phyloP scores from a whole-genome alignment of 1,139 yeast genomes.

The Suhomyces terraborum region DNA sequence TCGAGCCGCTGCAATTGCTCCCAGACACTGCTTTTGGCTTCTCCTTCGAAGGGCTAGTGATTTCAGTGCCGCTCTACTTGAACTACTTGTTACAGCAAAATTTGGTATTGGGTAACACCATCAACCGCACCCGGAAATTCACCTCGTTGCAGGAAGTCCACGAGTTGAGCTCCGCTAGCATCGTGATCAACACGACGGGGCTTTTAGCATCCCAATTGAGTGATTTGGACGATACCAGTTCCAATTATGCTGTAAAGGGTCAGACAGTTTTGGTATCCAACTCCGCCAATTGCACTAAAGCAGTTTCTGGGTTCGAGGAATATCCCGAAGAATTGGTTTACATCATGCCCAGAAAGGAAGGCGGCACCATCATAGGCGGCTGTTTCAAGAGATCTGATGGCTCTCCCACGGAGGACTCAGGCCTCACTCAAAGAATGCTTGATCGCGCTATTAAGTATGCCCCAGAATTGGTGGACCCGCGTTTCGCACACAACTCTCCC shows the following conservation, averaged over 20 bases:
- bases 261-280: slow-evolving; percentile 36
- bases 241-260: slow-evolving; percentile 38
- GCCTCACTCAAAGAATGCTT: slow-evolving; percentile 40
- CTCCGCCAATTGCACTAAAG: slow-evolving; percentile 28
- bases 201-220: slow-evolving; percentile 33
- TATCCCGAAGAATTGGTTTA: slow-evolving; percentile 43
- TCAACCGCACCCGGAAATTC: slow-evolving; percentile 29
- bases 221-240: slow-evolving; percentile 35
- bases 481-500: slow-evolving; percentile 33
- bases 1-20: slow-evolving; percentile 33
- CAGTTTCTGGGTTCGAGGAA: slow-evolving; percentile 36
- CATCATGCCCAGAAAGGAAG: slow-evolving; percentile 55
- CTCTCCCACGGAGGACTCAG: slow-evolving; percentile 34
- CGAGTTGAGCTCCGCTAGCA: slow-evolving; percentile 31
- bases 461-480: slow-evolving; percentile 44
- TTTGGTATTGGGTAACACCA: slow-evolving; percentile 36
- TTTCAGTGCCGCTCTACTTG: slow-evolving; percentile 53
- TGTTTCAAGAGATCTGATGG: slow-evolving; percentile 34
- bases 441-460: slow-evolving; percentile 42
- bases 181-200: slow-evolving; percentile 51
- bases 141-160: slow-evolving; percentile 17
- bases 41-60: slow-evolving; percentile 49
- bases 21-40: slow-evolving; percentile 40
- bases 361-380: slow-evolving; percentile 57
- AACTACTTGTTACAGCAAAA: slow-evolving; percentile 46